Percentiles rank a stretch among this genome's conserved stretches.
These are phyloP conservation scores for Botrytis tulipae DNA, from an alignment of 2,329 filamentous ascomycete species.

Conservation along the genomic window DNA sequence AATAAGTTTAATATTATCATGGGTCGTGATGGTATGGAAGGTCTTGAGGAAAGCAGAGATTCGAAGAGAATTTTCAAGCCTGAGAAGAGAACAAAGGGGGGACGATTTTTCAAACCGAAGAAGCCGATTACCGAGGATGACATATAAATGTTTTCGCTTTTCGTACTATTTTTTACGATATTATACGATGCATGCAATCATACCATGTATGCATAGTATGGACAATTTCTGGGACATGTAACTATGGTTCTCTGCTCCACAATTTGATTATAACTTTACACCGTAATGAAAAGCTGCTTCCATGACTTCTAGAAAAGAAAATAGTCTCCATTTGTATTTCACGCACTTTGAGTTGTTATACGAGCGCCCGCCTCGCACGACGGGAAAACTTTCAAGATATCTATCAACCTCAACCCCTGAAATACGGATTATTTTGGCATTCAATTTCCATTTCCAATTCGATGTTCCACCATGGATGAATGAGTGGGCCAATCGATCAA, in stretches of 20 bases:
- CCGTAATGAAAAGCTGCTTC: neutral
- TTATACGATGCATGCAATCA: neutral
- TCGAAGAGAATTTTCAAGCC: slow-evolving; percentile 28
- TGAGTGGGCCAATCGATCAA: slow-evolving; percentile 13
- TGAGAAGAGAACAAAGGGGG: slow-evolving; percentile 40
- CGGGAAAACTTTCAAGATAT: slow-evolving; percentile 7
- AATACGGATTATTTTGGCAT: neutral
- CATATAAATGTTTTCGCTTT: slow-evolving; percentile 21
- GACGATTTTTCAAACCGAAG: slow-evolving; percentile 40
- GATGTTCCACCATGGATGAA: slow-evolving; percentile 1
- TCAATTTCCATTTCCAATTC: slow-evolving; percentile 6
- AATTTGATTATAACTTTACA: slow-evolving; percentile 5
- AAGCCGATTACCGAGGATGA: slow-evolving; percentile 38
- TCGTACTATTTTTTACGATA: neutral
- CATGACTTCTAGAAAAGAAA: neutral
- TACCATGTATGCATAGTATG: slow-evolving; percentile 6
- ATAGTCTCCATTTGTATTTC: neutral
- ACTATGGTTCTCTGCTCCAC: slow-evolving; percentile 2
- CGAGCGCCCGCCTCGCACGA: neutral
- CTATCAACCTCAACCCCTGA: slow-evolving; percentile 11
- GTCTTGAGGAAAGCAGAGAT: slow-evolving; percentile 33
- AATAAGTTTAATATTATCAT: slow-evolving; percentile 43
- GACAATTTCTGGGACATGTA: neutral
- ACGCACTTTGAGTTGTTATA: neutral
- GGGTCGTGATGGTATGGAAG: slow-evolving; percentile 35